Conservation (phyloP, 2,329 filamentous ascomycete species). For the Cercospora sp. region DNA sequence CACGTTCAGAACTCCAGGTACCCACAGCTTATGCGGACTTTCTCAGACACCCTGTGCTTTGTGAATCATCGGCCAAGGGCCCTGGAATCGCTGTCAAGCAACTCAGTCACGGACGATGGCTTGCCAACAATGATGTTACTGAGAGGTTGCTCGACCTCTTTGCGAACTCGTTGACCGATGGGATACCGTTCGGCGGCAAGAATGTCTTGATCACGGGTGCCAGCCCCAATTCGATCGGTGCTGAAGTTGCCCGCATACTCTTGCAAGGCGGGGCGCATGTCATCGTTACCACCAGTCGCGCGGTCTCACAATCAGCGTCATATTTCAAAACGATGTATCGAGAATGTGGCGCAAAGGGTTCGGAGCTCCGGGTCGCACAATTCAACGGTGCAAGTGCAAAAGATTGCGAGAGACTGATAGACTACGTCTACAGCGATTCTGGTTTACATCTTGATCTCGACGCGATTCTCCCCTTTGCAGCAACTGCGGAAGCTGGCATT, state of each 20-base stretch:
- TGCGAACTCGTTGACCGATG: not conserved
- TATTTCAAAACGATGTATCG: not conserved
- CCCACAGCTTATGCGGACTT: not conserved
- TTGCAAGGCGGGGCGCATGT: not conserved
- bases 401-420: not conserved
- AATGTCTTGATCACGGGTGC: not conserved
- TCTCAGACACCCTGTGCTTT: not conserved
- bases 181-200: not conserved
- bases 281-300: not conserved
- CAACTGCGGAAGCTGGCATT: not conserved
- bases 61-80: not conserved
- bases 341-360: not conserved
- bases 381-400: not conserved
- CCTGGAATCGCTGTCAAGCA: not conserved
- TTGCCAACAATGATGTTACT: not conserved
- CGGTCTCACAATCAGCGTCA: not conserved
- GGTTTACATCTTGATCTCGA: not conserved
- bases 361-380: not conserved
- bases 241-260: not conserved
- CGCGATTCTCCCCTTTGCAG: not conserved
- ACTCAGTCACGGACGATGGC: not conserved
- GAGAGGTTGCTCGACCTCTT: not conserved
- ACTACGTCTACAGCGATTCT: not conserved
- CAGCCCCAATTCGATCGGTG: not conserved
- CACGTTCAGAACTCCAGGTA: not conserved